phyloP scores from a whole-genome alignment of 1,284 basidiomycete genomes.

The Pterula multifida region DNA sequence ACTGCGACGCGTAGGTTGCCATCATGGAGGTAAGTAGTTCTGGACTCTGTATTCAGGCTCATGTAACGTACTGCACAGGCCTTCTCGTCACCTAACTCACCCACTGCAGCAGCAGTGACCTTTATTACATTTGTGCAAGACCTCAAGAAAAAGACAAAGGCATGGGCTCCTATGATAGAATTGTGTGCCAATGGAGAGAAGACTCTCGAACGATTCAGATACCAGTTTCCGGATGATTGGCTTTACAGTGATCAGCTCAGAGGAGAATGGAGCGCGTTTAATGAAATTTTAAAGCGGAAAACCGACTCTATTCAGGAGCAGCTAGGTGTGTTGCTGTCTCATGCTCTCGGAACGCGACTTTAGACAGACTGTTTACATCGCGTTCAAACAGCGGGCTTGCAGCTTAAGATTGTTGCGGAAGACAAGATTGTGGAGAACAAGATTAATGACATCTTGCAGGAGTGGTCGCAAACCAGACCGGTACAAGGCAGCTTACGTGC shows the following conservation, averaged over 20 bases:
- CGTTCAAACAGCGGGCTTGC: constrained; percentile 75
- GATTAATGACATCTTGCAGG: constrained; percentile 78
- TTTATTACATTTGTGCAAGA: constrained; percentile 99
- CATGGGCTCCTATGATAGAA: constrained; percentile 96
- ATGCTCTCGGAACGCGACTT: not conserved
- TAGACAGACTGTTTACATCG: no score
- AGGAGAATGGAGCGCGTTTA: constrained; percentile 97
- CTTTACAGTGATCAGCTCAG: constrained; percentile 95
- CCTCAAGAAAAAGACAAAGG: constrained; percentile 91
- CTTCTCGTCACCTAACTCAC: constrained; percentile 37
- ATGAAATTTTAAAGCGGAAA: constrained; percentile 95
- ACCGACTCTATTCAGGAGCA: constrained; percentile 98
- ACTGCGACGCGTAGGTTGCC: not conserved
- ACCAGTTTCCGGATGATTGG: constrained; percentile 96
- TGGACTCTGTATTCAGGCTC: not conserved
- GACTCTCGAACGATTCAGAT: constrained; percentile 92
- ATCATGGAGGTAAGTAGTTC: constrained; percentile 19
- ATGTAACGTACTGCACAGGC: not conserved
- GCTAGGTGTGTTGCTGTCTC: constrained; percentile 44
- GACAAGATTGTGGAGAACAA: constrained; percentile 96
- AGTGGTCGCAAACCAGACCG: constrained; percentile 94
- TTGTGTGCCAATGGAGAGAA: constrained; percentile 92
- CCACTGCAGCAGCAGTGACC: constrained; percentile 93
- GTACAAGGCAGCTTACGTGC: constrained; percentile 94
- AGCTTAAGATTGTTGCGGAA: constrained; percentile 98